phyloP scores from a whole-genome alignment of 371 early-diverging fungal species.

The Dichotomocladium elegans region DNA sequence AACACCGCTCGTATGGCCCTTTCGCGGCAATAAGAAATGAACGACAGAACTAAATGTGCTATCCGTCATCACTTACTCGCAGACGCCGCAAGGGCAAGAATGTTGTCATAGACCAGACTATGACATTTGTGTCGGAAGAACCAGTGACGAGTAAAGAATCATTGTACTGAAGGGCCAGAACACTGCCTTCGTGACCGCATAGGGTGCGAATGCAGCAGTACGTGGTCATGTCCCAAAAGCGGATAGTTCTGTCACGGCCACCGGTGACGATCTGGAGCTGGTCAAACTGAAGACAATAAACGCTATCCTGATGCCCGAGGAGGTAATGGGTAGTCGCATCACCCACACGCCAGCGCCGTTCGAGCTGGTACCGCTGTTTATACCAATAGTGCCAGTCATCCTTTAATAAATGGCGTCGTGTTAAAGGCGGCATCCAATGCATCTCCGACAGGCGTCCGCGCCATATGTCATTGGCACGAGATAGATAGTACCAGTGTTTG shows the following conservation, averaged over 20 bases:
- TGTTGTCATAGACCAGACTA: conserved; percentile 81
- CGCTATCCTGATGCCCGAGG: conserved; percentile 86
- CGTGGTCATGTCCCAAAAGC: conserved; percentile 70
- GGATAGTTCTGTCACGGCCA: conserved; percentile 88
- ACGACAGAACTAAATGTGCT: too few species aligned
- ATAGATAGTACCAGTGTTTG: conserved; percentile 4
- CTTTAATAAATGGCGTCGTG: not conserved
- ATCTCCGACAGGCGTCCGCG: conserved; percentile 9
- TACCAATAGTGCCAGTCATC: conserved; percentile 31
- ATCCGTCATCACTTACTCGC: conserved; percentile 8
- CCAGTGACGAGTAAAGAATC: conserved; percentile 82
- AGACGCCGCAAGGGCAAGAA: conserved; percentile 43
- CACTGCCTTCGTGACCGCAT: conserved; percentile 84
- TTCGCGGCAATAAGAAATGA: not conserved
- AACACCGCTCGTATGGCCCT: conserved; percentile 76
- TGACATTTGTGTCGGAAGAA: conserved; percentile 85
- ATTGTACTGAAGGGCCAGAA: conserved; percentile 87
- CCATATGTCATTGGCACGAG: conserved; percentile 16
- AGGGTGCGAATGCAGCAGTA: conserved; percentile 66
- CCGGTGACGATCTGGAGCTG: conserved; percentile 82
- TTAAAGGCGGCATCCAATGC: conserved; percentile 9
- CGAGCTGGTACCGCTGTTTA: conserved; percentile 32
- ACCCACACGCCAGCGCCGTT: conserved; percentile 35
- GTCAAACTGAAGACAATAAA: conserved; percentile 94
- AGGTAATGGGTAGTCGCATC: conserved; percentile 39